Evolutionary conservation across 139 green algal species (phyloP).

Genomic region (Chlamydomonas asymmetrica): DNA sequence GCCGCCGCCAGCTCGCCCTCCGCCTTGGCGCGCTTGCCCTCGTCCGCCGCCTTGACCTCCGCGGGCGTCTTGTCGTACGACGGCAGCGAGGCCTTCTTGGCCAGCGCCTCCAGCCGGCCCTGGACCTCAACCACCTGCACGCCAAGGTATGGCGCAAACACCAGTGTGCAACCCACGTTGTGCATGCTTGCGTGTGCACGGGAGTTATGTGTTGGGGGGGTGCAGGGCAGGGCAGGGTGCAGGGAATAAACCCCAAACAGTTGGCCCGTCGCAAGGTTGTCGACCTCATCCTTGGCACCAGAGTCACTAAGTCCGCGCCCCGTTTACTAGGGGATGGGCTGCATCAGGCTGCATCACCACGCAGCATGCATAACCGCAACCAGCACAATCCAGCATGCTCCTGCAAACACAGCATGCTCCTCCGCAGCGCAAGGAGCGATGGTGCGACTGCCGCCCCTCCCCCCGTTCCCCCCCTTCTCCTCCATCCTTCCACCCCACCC

Average conservation of each 20-base stretch:
- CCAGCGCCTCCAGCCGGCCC: constrained; percentile 45
- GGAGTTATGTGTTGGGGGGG: not conserved
- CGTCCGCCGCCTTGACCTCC: constrained; percentile 58
- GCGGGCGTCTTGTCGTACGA: constrained; percentile 83
- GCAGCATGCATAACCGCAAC: too few species aligned
- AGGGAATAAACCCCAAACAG: not conserved
- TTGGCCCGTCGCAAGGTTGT: not conserved
- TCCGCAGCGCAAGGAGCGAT: not conserved
- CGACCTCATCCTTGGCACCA: not conserved
- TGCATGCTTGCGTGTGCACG: too few species aligned
- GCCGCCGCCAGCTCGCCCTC: constrained; percentile 61
- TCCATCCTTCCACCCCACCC: not conserved
- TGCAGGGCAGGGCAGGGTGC: not conserved
- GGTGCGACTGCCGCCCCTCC: not conserved
- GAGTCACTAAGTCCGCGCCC: not conserved
- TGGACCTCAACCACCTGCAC: constrained; percentile 43
- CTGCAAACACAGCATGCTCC: too few species aligned
- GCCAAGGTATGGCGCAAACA: not conserved
- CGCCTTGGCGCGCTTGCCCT: constrained; percentile 50
- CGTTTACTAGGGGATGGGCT: not conserved
- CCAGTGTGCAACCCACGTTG: too few species aligned
- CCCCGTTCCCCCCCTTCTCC: not conserved
- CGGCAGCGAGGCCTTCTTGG: constrained; percentile 55
- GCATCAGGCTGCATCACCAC: too few species aligned
- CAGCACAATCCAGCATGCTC: too few species aligned